Evolutionary conservation across 257 asterid genomes (phyloP), one percentile per base, ranked within the genome.

Genomic region (Fraxinus americana): DNA sequence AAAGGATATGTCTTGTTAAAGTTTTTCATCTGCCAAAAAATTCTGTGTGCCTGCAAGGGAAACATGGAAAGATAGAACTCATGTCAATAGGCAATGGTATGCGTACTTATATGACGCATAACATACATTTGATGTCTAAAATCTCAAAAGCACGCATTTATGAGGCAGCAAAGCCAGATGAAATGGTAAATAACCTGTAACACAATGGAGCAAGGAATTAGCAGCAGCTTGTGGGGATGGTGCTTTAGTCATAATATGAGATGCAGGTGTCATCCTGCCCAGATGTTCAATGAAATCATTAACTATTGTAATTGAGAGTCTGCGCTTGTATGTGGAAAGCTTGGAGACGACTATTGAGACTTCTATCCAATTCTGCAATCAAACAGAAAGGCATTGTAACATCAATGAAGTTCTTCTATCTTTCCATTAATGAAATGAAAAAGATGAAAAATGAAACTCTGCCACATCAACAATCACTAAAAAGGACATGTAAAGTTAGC

Each of bases 11-110:
- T 2, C 35, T 59, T 0, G 91, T 91, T 54, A 67, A 84, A 57
- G 87, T 89, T 39, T 67, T 86, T 73, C 87, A 57, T 69, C 79
- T 89, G 35, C 96, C 96, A 10, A 84, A 72, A 77, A 75, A 71
- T 39, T 83, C 82, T 4, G 82, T 72, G n/a, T 91, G 96, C 75
- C 72, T 69, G 54, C 89, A 59, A 45, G 87, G 89, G 50, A 86
- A 81, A 78, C 84, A 66, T 34, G 81, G 83, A 80, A 80, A 75
- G 45, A 87, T 90, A 11, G 79, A 83, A 76, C 89, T 89, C 17
- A 27, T 81, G 25, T 85, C 90, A 12, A 41, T 75, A 4, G 81
- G 79, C 21, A 85, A 83, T 77, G 94, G 90, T 21, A 45, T 83
- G 13, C 88, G 93, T 32, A 73, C 70, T 41, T 90, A 89, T 82